Conservation (phyloP, 2,329 filamentous ascomycete genomes). For the Penicillium occitanis region DNA sequence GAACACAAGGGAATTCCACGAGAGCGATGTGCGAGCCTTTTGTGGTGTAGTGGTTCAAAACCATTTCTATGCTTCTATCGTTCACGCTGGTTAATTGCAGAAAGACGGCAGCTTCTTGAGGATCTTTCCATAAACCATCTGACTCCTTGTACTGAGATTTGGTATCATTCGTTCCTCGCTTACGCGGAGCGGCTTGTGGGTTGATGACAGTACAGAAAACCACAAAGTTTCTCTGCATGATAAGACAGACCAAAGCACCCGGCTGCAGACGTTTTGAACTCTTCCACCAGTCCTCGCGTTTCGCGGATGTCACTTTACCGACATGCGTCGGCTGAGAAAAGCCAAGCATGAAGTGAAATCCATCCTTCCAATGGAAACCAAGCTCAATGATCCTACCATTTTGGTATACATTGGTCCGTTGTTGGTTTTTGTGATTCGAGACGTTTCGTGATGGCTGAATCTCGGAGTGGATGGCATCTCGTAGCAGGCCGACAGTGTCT, state of each 20-base stretch:
- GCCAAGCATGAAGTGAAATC: slow-evolving; percentile 18
- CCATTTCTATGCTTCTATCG: not conserved
- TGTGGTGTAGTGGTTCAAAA: not conserved
- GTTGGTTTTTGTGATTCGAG: not conserved
- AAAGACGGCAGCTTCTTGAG: slow-evolving; percentile 30
- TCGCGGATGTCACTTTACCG: not conserved
- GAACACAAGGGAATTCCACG: slow-evolving; percentile 62
- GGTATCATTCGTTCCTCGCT: not conserved
- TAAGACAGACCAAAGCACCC: slow-evolving; percentile 33
- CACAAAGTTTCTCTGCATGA: slow-evolving; percentile 23
- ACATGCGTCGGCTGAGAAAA: slow-evolving; percentile 30
- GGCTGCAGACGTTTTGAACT: slow-evolving; percentile 32
- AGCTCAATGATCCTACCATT: not conserved
- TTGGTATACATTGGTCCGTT: slow-evolving; percentile 13
- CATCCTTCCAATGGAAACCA: not conserved
- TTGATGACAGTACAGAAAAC: slow-evolving; percentile 31
- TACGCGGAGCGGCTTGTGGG: slow-evolving; percentile 19
- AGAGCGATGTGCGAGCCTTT: slow-evolving; percentile 35
- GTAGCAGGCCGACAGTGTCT: slow-evolving; percentile 35
- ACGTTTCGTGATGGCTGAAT: not conserved
- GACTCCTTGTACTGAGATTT: not conserved
- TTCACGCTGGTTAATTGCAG: slow-evolving; percentile 21
- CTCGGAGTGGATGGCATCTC: slow-evolving; percentile 32
- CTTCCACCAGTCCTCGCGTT: slow-evolving; percentile 32
- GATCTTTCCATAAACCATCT: slow-evolving; percentile 27